Conservation (phyloP, 495 filamentous ascomycete genomes). For the Chaetomidium leptoderma region DNA sequence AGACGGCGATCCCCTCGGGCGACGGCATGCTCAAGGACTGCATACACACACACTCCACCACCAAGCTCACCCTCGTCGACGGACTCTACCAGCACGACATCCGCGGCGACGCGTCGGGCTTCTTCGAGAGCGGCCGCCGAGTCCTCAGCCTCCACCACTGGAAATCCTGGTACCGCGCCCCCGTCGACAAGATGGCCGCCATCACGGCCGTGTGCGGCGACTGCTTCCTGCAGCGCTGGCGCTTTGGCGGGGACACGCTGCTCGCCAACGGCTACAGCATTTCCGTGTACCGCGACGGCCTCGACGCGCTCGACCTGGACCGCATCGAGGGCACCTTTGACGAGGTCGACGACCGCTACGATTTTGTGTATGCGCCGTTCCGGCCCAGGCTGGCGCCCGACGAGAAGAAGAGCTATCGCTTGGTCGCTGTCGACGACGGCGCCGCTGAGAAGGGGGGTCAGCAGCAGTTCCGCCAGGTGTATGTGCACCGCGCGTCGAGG, state of each 20-base stretch:
- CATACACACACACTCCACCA: conserved; percentile 53
- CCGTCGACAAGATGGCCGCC: conserved; percentile 44
- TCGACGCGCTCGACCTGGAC: conserved; percentile 49
- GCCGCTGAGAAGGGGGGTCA: not conserved
- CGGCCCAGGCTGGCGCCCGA: conserved; percentile 27
- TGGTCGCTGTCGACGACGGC: conserved; percentile 14
- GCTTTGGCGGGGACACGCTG: conserved; percentile 55
- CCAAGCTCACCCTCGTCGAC: conserved; percentile 53
- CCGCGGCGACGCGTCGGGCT: conserved; percentile 54
- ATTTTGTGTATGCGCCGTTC: conserved; percentile 51
- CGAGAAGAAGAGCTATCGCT: conserved; percentile 38
- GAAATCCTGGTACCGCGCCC: conserved; percentile 45
- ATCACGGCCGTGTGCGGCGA: conserved; percentile 55
- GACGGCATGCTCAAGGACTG: conserved; percentile 62
- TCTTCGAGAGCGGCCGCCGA: conserved; percentile 57
- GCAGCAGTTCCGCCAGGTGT: conserved; percentile 28
- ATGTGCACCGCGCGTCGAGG: conserved; percentile 21
- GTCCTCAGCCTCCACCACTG: conserved; percentile 63
- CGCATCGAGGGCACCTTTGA: conserved; percentile 58
- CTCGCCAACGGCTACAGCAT: conserved; percentile 62
- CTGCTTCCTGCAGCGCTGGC: conserved; percentile 60
- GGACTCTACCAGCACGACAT: conserved; percentile 64
- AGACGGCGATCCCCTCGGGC: conserved; percentile 49
- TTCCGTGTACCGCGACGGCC: conserved; percentile 48
- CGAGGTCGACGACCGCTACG: conserved; percentile 38